Percentiles rank a stretch among this genome's conserved stretches.
Evolutionary conservation across 2,329 filamentous ascomycete genomes (phyloP).

Genomic region (Triangularia verruculosa): DNA sequence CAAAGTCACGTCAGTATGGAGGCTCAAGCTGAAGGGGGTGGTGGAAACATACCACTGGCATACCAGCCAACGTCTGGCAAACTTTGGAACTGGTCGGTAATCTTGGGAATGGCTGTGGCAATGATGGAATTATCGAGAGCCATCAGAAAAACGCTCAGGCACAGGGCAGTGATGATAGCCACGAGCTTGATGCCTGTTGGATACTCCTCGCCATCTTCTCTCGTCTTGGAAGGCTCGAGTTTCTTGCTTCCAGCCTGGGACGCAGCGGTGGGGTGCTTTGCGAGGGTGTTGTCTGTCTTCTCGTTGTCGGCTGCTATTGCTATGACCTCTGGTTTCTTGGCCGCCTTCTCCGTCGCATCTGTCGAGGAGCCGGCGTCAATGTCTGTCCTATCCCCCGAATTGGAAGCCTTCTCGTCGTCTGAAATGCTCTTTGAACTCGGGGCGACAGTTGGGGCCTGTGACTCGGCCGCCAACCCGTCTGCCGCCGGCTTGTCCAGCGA

Average conservation of each 20-base stretch:
- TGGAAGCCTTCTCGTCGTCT: conserved; percentile 26
- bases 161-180: conserved; percentile 43
- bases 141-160: conserved; percentile 44
- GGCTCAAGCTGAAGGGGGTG: neutral
- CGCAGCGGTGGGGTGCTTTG: conserved; percentile 27
- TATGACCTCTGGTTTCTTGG: conserved; percentile 2
- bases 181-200: conserved; percentile 36
- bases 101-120: conserved; percentile 39
- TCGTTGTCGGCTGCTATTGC: conserved; percentile 5
- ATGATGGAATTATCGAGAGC: conserved; percentile 41
- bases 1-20: neutral
- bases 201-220: conserved; percentile 40
- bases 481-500: neutral
- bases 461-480: conserved; percentile 12
- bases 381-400: conserved; percentile 19
- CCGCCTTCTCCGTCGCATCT: conserved; percentile 9
- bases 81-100: conserved; percentile 39
- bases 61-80: conserved; percentile 47
- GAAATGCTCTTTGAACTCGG: conserved; percentile 25
- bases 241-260: conserved; percentile 27
- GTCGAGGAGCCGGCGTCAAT: conserved; percentile 6
- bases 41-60: conserved; percentile 23
- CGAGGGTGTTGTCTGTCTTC: conserved; percentile 22
- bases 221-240: conserved; percentile 30
- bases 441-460: conserved; percentile 28